A percentile compares a stretch with the other conserved stretches of the same genome.
Evolutionary conservation across 306 rosid species (phyloP).

Genomic region (Cercis canadensis): DNA sequence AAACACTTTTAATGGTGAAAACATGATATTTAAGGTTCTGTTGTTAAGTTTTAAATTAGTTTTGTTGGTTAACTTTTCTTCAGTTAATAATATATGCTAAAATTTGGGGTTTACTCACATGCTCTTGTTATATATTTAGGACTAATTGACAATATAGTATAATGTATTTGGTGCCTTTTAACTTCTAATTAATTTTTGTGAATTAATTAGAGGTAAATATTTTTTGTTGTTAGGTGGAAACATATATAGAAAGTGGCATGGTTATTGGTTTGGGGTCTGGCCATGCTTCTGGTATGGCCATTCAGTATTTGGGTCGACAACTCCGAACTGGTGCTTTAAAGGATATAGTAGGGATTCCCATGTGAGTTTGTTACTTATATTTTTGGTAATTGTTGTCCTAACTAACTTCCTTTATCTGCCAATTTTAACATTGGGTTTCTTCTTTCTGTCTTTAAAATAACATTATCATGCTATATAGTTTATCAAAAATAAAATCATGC

Average conservation of each 20-base stretch:
- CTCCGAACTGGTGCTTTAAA: slow-evolving; percentile 76
- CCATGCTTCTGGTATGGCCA: slow-evolving; percentile 81
- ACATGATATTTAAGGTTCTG: too few relatives aligned
- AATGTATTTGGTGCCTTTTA: neutral
- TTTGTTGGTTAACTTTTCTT: too few relatives aligned
- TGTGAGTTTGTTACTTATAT: slow-evolving; percentile 53
- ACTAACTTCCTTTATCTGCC: neutral
- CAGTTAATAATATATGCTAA: too few relatives aligned
- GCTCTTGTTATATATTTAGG: too few relatives aligned
- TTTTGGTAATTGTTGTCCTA: neutral
- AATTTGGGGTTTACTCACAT: too few relatives aligned
- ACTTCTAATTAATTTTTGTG: neutral
- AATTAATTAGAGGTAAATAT: slow-evolving; percentile 27
- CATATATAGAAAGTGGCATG: slow-evolving; percentile 80
- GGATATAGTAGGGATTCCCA: slow-evolving; percentile 83
- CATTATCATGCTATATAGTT: too few relatives aligned
- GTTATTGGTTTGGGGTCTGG: slow-evolving; percentile 87
- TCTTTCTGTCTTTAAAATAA: neutral
- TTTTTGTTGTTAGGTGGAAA: slow-evolving; percentile 68
- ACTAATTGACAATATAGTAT: neutral
- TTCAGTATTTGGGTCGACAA: slow-evolving; percentile 83
- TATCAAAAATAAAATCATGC: too few relatives aligned
- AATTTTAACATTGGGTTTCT: neutral
- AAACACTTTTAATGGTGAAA: too few relatives aligned
- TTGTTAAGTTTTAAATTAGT: too few relatives aligned